phyloP scores from a whole-genome alignment of 2,329 filamentous ascomycete species.

The Dactylellina leptospora region DNA sequence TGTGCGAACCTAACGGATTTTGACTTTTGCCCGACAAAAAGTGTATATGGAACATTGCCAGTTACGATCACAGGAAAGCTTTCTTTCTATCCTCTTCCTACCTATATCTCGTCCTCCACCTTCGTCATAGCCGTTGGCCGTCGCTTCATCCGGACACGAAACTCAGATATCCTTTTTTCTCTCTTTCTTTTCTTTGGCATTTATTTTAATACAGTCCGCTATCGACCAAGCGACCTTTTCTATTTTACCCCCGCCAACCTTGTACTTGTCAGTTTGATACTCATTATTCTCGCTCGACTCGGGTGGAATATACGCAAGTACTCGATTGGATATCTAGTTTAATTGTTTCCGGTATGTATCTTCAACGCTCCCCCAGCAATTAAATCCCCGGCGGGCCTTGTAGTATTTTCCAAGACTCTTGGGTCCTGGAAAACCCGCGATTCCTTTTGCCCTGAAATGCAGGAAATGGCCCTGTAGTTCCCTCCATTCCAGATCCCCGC shows the following conservation, averaged over 20 bases:
- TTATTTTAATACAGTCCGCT: slow-evolving; percentile 1
- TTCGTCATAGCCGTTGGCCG: slow-evolving; percentile 25
- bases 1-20: slow-evolving; percentile 37
- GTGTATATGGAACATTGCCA: slow-evolving; percentile 53
- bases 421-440: not conserved
- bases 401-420: slow-evolving; percentile 14
- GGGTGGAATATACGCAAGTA: not conserved
- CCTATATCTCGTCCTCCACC: slow-evolving; percentile 43
- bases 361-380: slow-evolving; percentile 7
- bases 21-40: slow-evolving; percentile 45
- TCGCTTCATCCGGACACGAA: slow-evolving; percentile 6
- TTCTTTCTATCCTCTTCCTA: slow-evolving; percentile 52
- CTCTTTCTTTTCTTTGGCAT: slow-evolving; percentile 1
- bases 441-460: slow-evolving; percentile 21
- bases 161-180: not conserved
- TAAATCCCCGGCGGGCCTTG: slow-evolving; percentile 2
- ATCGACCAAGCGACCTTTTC: slow-evolving; percentile 9
- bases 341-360: slow-evolving; percentile 36
- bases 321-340: slow-evolving; percentile 1
- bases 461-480: slow-evolving; percentile 37
- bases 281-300: no score
- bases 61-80: slow-evolving; percentile 50
- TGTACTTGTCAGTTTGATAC: no score
- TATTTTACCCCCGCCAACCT: slow-evolving; percentile 21
- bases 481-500: slow-evolving; percentile 37